Evolutionary conservation across 1,284 basidiomycete genomes (phyloP), one percentile per base, ranked within the genome.

Genomic region (Pseudozyma thailandica): DNA sequence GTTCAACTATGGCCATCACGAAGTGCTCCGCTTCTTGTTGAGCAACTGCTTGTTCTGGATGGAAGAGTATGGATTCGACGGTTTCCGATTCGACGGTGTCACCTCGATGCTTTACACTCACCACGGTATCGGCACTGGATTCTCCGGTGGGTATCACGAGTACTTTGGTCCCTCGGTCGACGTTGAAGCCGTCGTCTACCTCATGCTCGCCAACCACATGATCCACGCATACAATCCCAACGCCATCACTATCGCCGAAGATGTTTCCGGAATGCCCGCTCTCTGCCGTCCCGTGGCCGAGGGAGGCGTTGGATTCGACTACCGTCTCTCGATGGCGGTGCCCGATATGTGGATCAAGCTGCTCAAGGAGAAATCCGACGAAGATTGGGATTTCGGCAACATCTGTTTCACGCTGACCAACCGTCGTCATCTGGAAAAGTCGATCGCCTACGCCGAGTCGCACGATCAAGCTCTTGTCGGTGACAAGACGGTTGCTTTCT

Each of bases 261-360:
- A 98, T 79, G 95, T 95, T 20, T 96, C 93, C 12, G 95, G 95
- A 21, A 98, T 98, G 95, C 95, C 95, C 1, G 89, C 96, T 1
- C 89, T 98, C 20, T 91, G 95, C 78, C 86, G 89, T 16, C 89
- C 93, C 0, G 89, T 91, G 25, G 78, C 85, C 20, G 88, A 91
- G 72, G 95, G 95, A 43, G 95, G 95, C 23, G 86, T 98, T 48
- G 95, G 95, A 1, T 98, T 98, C 84, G 95, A 98, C 85, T 98
- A 98, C 84, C 90, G 95, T 20, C 86, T 98, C 44, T 93, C 93
- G 23, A 98, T 98, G 95, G 95, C 95, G 9, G 88, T 98, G 48
- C 95, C 95, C 2, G 95, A 98, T 84, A 98, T 97, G 94, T 98
- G 94, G 93, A 98, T 98, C 87, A 98, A 98, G 85, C 86, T 98